Evolutionary conservation across 2,329 filamentous ascomycete genomes (phyloP).

Genomic region (Fusarium longipes): DNA sequence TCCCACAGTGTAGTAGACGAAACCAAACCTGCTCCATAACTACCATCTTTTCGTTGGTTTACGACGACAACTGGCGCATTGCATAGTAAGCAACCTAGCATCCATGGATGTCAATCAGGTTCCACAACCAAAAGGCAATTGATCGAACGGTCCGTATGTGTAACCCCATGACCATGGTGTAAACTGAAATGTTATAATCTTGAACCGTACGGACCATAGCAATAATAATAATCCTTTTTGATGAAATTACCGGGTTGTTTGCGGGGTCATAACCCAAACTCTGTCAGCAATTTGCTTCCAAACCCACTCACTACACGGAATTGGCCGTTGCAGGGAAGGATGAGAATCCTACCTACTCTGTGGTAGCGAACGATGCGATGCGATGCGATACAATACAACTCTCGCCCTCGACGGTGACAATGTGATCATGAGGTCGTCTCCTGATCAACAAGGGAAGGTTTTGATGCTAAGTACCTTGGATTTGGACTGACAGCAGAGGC

Average conservation of each 20-base stretch:
- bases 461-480: neutral
- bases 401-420: constrained; percentile 14
- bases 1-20: constrained; percentile 3
- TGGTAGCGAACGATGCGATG: constrained; percentile 28
- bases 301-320: constrained; percentile 30
- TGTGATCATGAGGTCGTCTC: constrained; percentile 25
- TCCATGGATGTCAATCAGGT: constrained; percentile 2
- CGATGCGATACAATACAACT: constrained; percentile 5
- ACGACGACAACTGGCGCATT: constrained; percentile 27
- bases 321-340: constrained; percentile 24
- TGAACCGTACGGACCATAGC: constrained; percentile 8
- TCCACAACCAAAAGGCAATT: constrained; percentile 13
- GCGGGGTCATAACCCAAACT: constrained; percentile 31
- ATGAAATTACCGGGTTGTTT: constrained; percentile 35
- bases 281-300: constrained; percentile 31
- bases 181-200: constrained; percentile 21
- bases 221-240: constrained; percentile 4
- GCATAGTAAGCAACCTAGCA: constrained; percentile 17
- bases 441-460: constrained; percentile 21
- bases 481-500: neutral
- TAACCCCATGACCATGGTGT: constrained; percentile 24
- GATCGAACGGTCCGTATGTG: constrained; percentile 2
- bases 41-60: too few relatives aligned
- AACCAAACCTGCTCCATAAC: too few relatives aligned
- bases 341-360: constrained; percentile 8